phyloP scores from a whole-genome alignment of 352 stramenopile species.

The Globisporangium perplexum region DNA sequence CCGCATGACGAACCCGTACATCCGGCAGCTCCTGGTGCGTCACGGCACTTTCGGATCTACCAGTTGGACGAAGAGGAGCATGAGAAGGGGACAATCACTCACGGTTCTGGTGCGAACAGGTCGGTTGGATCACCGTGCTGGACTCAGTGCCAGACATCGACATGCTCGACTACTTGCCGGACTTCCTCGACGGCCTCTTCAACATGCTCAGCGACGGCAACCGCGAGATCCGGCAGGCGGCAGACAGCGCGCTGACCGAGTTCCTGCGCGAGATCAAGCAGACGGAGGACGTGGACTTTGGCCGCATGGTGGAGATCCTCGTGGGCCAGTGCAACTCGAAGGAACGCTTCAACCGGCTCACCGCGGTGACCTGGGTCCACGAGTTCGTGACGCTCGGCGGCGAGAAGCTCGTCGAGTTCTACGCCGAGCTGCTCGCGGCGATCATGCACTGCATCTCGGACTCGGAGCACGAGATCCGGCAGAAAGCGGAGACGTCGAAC shows the following conservation, averaged over 20 bases:
- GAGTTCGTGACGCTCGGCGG: conserved; percentile 96
- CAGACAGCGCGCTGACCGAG: conserved; percentile 91
- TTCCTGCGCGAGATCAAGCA: conserved; percentile 97
- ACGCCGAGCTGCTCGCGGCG: conserved; percentile 93
- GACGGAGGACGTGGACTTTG: conserved; percentile 96
- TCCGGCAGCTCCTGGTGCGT: conserved; percentile 93
- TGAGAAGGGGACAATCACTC: too few relatives aligned
- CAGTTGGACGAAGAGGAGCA: too few relatives aligned
- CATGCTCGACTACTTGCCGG: conserved; percentile 97
- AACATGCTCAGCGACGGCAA: conserved; percentile 99
- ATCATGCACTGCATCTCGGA: conserved; percentile 99
- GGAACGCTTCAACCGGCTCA: conserved; percentile 96
- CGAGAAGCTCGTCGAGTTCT: conserved; percentile 94
- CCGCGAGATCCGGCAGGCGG: conserved; percentile 95
- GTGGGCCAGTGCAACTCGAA: conserved; percentile 97
- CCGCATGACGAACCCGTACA: conserved; percentile 98
- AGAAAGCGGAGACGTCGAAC: conserved; percentile 96
- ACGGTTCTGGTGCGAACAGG: conserved; percentile 4
- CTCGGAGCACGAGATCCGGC: conserved; percentile 93
- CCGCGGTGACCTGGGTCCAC: conserved; percentile 97
- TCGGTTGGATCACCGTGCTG: conserved; percentile 98
- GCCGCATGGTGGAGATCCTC: conserved; percentile 96
- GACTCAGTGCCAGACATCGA: conserved; percentile 98
- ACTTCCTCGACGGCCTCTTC: conserved; percentile 99
- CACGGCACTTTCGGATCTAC: too few relatives aligned